Percentiles rank a stretch among this genome's conserved stretches.
These are phyloP conservation scores for Chaetomium sp. DNA, from an alignment of 2,329 filamentous ascomycete genomes.

Conservation along the genomic window DNA sequence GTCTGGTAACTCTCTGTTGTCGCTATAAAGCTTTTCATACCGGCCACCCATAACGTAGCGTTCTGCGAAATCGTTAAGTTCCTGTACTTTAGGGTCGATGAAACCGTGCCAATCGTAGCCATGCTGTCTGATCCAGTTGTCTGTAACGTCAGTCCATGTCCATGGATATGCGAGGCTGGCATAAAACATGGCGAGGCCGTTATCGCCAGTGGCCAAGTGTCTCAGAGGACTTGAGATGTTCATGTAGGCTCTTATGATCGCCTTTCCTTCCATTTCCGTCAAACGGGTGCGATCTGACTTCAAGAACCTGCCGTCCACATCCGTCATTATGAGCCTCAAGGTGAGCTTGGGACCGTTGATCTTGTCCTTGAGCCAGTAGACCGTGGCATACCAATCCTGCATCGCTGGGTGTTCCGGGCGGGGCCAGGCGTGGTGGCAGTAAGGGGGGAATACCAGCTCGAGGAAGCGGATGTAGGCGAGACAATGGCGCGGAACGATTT, in stretches of 20 bases:
- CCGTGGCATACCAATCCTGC: background rate
- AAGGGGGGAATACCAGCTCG: conserved; percentile 1
- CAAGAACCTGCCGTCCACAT: background rate
- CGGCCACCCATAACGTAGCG: background rate
- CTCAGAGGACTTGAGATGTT: background rate
- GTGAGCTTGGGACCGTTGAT: background rate
- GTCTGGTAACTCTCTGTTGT: background rate
- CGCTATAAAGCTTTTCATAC: background rate
- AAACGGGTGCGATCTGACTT: background rate
- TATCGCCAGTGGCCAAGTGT: background rate
- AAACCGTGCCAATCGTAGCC: background rate
- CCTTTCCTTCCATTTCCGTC: background rate
- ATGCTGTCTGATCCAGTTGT: background rate
- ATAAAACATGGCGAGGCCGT: conserved; percentile 4
- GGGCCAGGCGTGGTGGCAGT: background rate
- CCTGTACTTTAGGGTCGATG: background rate
- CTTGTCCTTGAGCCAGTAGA: conserved; percentile 5
- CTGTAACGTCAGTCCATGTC: background rate
- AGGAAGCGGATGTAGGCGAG: conserved; percentile 3
- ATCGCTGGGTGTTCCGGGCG: background rate
- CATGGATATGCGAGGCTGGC: background rate
- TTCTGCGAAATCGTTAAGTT: background rate
- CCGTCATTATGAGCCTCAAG: background rate
- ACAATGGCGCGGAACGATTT: background rate
- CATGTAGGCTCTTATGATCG: background rate